These are phyloP conservation scores for Eucalyptus brandiana DNA, from an alignment of 345 rosid genomes.

Conservation along the genomic window DNA sequence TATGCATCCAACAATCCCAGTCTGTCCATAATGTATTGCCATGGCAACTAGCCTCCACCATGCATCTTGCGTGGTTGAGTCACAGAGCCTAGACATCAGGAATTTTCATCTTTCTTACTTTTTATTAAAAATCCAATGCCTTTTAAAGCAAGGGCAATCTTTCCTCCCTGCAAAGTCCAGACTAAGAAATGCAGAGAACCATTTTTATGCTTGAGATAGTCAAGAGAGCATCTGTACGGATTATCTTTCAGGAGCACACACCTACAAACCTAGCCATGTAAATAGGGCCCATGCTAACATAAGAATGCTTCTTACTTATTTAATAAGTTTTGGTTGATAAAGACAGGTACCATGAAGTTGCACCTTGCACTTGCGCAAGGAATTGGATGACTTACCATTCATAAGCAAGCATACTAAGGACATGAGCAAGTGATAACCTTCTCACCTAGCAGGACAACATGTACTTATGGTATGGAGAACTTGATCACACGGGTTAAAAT, in stretches of 20 bases:
- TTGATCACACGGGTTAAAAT: neutral
- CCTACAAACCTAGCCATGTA: neutral
- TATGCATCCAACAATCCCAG: neutral
- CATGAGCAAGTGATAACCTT: neutral
- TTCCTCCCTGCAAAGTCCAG: neutral
- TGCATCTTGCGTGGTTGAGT: neutral
- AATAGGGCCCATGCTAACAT: neutral
- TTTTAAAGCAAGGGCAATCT: neutral
- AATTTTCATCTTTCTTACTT: neutral
- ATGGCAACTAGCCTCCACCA: neutral
- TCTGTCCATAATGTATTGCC: neutral
- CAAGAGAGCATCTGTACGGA: neutral
- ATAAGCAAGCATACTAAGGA: neutral
- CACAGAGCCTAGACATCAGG: neutral
- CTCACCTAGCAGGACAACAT: neutral
- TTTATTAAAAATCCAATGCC: neutral
- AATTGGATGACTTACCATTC: neutral
- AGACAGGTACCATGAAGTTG: neutral
- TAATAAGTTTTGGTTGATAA: neutral
- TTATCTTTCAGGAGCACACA: neutral
- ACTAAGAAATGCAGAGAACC: neutral
- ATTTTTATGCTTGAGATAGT: neutral
- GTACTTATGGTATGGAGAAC: neutral
- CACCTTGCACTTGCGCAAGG: neutral
- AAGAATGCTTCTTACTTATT: neutral